Evolutionary conservation across 768 basidiomycete genomes (phyloP).

Genomic region (Rubroboletus satanas): DNA sequence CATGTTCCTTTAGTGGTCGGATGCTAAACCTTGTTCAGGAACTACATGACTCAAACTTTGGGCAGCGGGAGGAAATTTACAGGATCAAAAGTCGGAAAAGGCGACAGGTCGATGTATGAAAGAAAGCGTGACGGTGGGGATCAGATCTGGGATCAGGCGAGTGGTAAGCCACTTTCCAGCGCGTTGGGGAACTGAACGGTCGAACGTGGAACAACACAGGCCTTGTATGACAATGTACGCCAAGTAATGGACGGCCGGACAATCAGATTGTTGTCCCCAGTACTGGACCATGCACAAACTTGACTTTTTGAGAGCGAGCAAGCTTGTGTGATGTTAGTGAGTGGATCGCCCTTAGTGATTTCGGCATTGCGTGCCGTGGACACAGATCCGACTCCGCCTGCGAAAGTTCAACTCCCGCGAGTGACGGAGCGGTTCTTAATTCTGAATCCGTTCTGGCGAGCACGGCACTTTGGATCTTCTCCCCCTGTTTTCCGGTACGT

Average conservation of each 20-base stretch:
- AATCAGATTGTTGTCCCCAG: neutral
- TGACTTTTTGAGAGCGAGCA: neutral
- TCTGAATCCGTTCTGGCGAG: slow-evolving; percentile 5
- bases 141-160: neutral
- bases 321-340: neutral
- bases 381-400: slow-evolving; percentile 16
- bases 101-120: slow-evolving; percentile 7
- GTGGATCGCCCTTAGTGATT: neutral
- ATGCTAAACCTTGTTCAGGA: slow-evolving; percentile 44
- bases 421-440: slow-evolving; percentile 2
- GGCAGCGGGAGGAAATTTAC: slow-evolving; percentile 81
- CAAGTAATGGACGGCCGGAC: neutral
- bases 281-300: neutral
- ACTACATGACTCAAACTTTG: slow-evolving; percentile 86
- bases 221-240: neutral
- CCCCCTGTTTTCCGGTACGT: slow-evolving; percentile 18
- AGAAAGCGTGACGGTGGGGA: neutral
- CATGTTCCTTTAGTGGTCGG: neutral
- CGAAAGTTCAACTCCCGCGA: slow-evolving; percentile 13
- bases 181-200: neutral
- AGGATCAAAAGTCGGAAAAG: slow-evolving; percentile 48
- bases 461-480: neutral
- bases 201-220: neutral
- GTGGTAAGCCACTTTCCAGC: slow-evolving; percentile 11
- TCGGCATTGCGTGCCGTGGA: slow-evolving; percentile 15